Conservation (phyloP, 2,329 filamentous ascomycete species). For the Zasmidium citrigriseum region DNA sequence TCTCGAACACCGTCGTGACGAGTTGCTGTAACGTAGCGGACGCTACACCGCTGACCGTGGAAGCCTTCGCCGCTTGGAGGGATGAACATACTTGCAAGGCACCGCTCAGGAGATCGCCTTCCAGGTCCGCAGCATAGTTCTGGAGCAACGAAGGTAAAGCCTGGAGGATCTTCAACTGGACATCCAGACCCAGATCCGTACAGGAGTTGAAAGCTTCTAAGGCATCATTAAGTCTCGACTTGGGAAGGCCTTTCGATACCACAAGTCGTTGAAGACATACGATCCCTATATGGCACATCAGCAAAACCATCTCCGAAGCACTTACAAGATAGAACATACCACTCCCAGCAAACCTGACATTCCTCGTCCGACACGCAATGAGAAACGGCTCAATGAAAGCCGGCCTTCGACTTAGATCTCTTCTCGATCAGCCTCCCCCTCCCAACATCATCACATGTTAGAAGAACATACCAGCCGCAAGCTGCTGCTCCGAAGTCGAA, state of each 20-base stretch:
- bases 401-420: conserved; percentile 79
- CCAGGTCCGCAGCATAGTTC: conserved; percentile 81
- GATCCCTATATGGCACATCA: conserved; percentile 1
- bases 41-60: conserved; percentile 91
- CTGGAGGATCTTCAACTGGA: conserved; percentile 94
- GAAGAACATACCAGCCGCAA: conserved; percentile 62
- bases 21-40: conserved; percentile 95
- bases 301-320: too few species aligned
- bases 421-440: conserved; percentile 30
- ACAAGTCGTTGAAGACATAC: conserved; percentile 82
- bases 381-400: conserved; percentile 93
- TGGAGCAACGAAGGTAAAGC: conserved; percentile 85
- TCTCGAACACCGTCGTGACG: conserved; percentile 89
- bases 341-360: conserved; percentile 85
- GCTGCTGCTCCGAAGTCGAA: conserved; percentile 72
- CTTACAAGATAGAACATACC: too few species aligned
- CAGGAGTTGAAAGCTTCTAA: conserved; percentile 86
- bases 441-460: not conserved
- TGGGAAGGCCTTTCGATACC: conserved; percentile 75
- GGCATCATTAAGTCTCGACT: conserved; percentile 78
- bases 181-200: conserved; percentile 71
- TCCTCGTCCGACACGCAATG: conserved; percentile 85
- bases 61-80: conserved; percentile 86
- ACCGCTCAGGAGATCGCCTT: conserved; percentile 77
- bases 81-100: conserved; percentile 89